Base-by-base conservation (phyloP, 192 early-diverging fungal genomes). In the Rhizophagus clarus region DNA sequence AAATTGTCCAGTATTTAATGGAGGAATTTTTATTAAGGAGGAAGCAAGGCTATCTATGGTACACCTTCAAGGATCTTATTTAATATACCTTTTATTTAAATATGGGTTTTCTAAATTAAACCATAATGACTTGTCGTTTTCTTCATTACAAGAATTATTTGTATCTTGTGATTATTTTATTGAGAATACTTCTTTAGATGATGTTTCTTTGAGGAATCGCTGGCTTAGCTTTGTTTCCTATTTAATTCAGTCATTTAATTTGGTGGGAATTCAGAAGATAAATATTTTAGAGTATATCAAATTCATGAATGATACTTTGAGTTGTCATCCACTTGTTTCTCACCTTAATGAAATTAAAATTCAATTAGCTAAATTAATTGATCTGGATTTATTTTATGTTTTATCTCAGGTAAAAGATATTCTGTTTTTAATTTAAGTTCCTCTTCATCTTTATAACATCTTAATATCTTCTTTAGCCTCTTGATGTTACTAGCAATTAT, bases 11-110 rank as follows among this genome's bases (percentile, higher is more conserved):
- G 74, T 83, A 24, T 61, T 89, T 29, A 79, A 88, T 22, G 85
- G 85, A 28, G 91, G 91, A n/a, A 61, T 63, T 37, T 77, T 90
- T 64, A 86, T 88, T 31, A 82, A 88, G 9, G 85, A 91, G 37
- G 88, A 93, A 31, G 90, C 92, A 64, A 74, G 67, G 32, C 74
- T 93, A 68, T 88, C 90, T 0, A 88, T 80, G 1, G 79, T 92
- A 9, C 79, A 86, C 6, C 63, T 90, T 26, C 88, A 91, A 71
- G 87, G 89, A 51, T 87, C 91, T 9, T 88, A 88, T 51, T 51
- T 92, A 0, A 82, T 88, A 72, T 79, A 85, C 34, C 47, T 89
- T 8, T 62, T 89, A 5, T 79, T 86, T 2, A 66, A 78, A 61
- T 73, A 80, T 77, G 76, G 76, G 31, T 49, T 82, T 22, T 80